Evolutionary conservation across 345 rosid species (phyloP).

Genomic region (Erucastrum elatum): DNA sequence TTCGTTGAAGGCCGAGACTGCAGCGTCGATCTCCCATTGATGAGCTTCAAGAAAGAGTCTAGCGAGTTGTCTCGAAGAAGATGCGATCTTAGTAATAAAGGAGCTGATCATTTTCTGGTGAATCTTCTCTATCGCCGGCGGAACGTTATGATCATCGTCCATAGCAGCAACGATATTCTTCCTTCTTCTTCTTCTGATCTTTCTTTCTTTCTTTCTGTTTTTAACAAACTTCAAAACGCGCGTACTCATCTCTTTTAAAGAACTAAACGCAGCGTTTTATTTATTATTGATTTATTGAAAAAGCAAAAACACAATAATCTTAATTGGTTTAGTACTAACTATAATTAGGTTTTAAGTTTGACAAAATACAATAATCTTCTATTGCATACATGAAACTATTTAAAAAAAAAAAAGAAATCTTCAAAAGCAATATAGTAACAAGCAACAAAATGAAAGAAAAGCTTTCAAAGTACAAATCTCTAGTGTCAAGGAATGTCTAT

Average conservation of each 20-base stretch:
- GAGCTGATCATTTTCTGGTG: conserved; percentile 42
- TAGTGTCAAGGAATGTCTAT: conserved; percentile 15
- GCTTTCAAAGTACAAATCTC: background rate
- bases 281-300: too few species aligned
- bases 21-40: conserved; percentile 69
- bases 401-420: background rate
- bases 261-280: background rate
- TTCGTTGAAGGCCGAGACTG: conserved; percentile 64
- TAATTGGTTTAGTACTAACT: too few species aligned
- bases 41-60: conserved; percentile 67
- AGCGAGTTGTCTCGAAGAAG: conserved; percentile 68
- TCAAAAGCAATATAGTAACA: conserved; percentile 3
- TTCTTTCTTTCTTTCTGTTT: background rate
- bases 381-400: conserved; percentile 18
- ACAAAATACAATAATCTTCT: background rate
- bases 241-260: background rate
- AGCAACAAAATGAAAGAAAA: conserved; percentile 1
- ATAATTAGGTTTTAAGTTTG: too few species aligned
- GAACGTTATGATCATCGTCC: background rate
- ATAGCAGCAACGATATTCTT: conserved; percentile 20
- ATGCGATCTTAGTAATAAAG: conserved; percentile 57
- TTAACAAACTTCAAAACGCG: background rate
- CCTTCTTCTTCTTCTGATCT: background rate
- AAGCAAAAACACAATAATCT: too few species aligned
- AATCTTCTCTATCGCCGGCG: background rate